These are phyloP conservation scores for Eucalyptus microcorys DNA, from an alignment of 345 rosid species.

Conservation along the genomic window DNA sequence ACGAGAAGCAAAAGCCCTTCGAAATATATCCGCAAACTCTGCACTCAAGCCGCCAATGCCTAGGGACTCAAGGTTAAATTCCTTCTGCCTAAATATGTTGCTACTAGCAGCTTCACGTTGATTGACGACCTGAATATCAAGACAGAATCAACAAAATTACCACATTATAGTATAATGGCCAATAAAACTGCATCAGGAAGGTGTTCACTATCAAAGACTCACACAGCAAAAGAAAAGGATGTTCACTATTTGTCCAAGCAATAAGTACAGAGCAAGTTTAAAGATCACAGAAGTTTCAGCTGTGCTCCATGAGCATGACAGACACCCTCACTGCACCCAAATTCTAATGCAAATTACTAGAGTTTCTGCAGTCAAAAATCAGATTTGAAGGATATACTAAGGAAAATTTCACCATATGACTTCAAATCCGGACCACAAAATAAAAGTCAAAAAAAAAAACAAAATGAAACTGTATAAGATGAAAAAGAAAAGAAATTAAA, in stretches of 20 bases:
- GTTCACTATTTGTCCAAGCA: not conserved
- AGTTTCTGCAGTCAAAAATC: not conserved
- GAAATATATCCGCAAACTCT: constrained; percentile 97
- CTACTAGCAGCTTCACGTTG: constrained; percentile 99
- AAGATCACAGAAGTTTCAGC: not conserved
- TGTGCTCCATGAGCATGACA: not conserved
- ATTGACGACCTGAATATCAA: constrained; percentile 59
- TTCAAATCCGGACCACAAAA: not conserved
- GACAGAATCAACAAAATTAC: not conserved
- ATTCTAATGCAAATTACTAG: not conserved
- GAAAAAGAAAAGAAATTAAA: not conserved
- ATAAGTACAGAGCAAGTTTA: not conserved
- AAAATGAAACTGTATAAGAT: not conserved
- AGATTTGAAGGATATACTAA: not conserved
- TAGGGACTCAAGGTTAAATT: constrained; percentile 85
- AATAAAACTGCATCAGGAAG: not conserved
- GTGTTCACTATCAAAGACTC: not conserved
- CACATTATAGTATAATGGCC: not conserved
- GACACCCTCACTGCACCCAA: not conserved
- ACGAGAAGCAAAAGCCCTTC: constrained; percentile 99
- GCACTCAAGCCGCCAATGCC: constrained; percentile 99
- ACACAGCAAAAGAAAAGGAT: not conserved
- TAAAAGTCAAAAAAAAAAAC: not conserved
- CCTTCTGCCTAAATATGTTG: constrained; percentile 86
- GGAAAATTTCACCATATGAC: not conserved